Conservation (phyloP, 345 rosid species). For the Schrenkiella parvula region DNA sequence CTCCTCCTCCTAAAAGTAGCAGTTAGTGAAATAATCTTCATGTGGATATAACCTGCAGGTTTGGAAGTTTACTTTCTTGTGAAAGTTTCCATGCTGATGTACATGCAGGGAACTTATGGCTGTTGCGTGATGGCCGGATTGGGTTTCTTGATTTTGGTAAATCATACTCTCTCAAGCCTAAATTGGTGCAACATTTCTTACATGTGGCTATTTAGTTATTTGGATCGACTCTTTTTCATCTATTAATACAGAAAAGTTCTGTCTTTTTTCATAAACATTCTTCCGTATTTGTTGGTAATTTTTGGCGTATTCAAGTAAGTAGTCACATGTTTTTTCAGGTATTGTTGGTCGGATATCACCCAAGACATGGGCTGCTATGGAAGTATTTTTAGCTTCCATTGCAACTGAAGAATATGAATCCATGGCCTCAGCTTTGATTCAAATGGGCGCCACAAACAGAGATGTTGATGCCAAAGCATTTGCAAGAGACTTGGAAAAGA, state of each 20-base stretch:
- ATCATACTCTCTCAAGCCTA: conserved; percentile 16
- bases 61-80: conserved; percentile 95
- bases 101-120: conserved; percentile 95
- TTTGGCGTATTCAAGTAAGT: conserved; percentile 19
- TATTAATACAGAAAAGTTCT: not conserved
- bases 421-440: conserved; percentile 92
- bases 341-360: conserved; percentile 99
- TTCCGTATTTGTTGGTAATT: not conserved
- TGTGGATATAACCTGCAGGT: conserved; percentile 45
- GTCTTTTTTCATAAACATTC: not conserved
- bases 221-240: not conserved
- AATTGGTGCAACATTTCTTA: not conserved
- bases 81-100: conserved; percentile 99
- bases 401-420: conserved; percentile 80
- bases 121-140: conserved; percentile 90
- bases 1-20: not conserved
- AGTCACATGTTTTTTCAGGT: conserved; percentile 41
- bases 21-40: not conserved
- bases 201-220: not conserved
- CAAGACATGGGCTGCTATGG: conserved; percentile 96
- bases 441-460: conserved; percentile 94
- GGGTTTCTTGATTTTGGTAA: conserved; percentile 98
- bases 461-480: conserved; percentile 79
- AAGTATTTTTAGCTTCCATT: conserved; percentile 75
- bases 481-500: conserved; percentile 82